Conservation (phyloP, 176 grass and related monocot species). For the Oryza glaberrima region DNA sequence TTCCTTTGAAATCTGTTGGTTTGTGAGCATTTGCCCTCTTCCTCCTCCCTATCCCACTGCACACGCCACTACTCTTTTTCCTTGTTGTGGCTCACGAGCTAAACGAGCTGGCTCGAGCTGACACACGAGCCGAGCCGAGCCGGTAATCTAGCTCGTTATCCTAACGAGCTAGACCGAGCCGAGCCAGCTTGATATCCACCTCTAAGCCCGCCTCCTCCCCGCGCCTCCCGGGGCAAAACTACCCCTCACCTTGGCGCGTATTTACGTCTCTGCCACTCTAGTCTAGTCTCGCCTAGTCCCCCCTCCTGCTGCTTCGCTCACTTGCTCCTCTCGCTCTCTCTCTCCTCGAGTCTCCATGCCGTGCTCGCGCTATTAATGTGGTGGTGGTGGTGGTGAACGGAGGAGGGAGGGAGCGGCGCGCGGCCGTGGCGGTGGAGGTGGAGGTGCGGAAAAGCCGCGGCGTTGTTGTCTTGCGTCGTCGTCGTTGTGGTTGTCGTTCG, state of each 20-base stretch:
- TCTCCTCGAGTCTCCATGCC: background rate
- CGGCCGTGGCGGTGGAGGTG: background rate
- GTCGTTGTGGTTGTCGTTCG: background rate
- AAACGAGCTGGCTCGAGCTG: no score
- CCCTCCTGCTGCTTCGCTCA: background rate
- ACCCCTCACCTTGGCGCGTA: background rate
- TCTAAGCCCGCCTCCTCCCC: no score
- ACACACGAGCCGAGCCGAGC: no score
- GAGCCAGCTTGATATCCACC: no score
- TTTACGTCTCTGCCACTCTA: conserved; percentile 39
- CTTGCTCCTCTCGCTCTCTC: background rate
- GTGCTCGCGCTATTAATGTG: conserved; percentile 18
- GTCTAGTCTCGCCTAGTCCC: background rate
- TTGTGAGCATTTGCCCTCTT: no score
- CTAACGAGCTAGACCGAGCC: no score
- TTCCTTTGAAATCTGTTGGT: no score
- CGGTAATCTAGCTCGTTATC: no score
- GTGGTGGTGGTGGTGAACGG: conserved; percentile 21
- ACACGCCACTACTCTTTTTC: no score
- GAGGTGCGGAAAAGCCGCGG: background rate
- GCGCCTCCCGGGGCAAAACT: background rate
- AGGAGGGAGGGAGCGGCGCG: conserved; percentile 17
- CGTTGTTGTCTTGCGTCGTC: background rate
- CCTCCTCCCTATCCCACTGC: no score
- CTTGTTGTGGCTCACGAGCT: no score